phyloP scores from a whole-genome alignment of 2,329 filamentous ascomycete species.

The Paecilomyces niveus region DNA sequence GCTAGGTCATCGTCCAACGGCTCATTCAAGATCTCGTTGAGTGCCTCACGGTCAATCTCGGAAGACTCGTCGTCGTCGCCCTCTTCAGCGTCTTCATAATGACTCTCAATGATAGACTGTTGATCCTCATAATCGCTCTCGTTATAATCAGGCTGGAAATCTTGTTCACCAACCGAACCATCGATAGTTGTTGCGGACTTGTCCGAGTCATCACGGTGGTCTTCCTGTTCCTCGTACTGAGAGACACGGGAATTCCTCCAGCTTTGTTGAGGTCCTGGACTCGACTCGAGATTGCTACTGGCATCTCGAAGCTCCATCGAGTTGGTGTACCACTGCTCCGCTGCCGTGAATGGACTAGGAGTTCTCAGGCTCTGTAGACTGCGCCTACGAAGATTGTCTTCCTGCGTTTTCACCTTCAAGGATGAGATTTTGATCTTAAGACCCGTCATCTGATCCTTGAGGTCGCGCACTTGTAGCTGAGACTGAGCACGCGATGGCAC shows the following conservation, averaged over 20 bases:
- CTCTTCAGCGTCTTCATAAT: constrained; percentile 39
- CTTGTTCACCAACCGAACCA: constrained; percentile 1
- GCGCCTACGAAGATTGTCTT: constrained; percentile 68
- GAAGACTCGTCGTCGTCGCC: constrained; percentile 31
- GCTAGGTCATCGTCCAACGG: constrained; percentile 14
- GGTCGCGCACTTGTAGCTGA: constrained; percentile 62
- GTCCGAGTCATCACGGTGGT: constrained; percentile 14
- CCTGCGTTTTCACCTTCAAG: constrained; percentile 68
- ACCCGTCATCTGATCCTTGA: constrained; percentile 79
- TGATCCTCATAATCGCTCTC: constrained; percentile 17
- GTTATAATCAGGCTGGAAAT: constrained; percentile 1
- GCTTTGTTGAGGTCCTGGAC: constrained; percentile 27
- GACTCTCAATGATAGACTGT: constrained; percentile 26
- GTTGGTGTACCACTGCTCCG: constrained; percentile 51
- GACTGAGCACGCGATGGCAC: constrained; percentile 61
- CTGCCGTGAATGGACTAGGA: constrained; percentile 71
- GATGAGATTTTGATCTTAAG: constrained; percentile 79
- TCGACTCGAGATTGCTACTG: constrained; percentile 27
- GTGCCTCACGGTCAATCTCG: constrained; percentile 59
- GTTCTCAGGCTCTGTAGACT: constrained; percentile 70
- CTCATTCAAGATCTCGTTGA: constrained; percentile 44
- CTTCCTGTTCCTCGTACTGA: constrained; percentile 14
- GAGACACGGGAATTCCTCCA: constrained; percentile 9
- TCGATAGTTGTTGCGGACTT: background rate
- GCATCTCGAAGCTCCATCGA: constrained; percentile 29